These are phyloP conservation scores for Novymonas esmeraldas DNA, from an alignment of 208 protist species.

Conservation along the genomic window DNA sequence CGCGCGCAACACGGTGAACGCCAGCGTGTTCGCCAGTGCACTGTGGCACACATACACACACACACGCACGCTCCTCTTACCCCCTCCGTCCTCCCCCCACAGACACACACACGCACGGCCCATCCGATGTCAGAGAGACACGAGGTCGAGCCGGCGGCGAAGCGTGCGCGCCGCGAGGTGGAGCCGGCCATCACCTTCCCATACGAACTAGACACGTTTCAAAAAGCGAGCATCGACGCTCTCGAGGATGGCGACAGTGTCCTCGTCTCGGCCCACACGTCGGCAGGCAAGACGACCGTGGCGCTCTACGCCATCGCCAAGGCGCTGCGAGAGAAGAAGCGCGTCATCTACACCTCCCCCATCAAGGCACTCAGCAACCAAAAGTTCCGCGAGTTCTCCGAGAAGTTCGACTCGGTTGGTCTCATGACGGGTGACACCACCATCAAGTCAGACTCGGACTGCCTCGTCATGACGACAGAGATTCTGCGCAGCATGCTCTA, in stretches of 20 bases:
- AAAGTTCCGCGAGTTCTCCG: constrained; percentile 99
- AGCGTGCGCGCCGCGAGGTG: constrained; percentile 67
- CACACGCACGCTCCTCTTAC: too few relatives aligned
- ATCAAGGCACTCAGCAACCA: constrained; percentile 99
- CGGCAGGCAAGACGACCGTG: constrained; percentile 99
- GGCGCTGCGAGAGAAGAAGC: constrained; percentile 96
- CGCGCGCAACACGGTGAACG: too few relatives aligned
- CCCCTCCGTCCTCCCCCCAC: too few relatives aligned
- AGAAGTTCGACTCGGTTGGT: constrained; percentile 98
- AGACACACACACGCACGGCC: background rate
- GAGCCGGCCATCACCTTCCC: constrained; percentile 94
- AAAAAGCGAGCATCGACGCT: constrained; percentile 93
- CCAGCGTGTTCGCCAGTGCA: background rate
- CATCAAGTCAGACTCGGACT: constrained; percentile 97
- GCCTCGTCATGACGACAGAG: constrained; percentile 99
- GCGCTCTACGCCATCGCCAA: constrained; percentile 99
- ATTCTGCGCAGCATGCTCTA: constrained; percentile 99
- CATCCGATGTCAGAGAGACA: constrained; percentile 15
- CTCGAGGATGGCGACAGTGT: constrained; percentile 98
- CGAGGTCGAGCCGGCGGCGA: constrained; percentile 41
- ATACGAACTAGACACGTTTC: constrained; percentile 96
- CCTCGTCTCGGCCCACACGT: constrained; percentile 99
- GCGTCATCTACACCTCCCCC: constrained; percentile 99
- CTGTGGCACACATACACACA: background rate
- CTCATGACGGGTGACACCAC: constrained; percentile 99